Evolutionary conservation across 2,329 filamentous ascomycete species (phyloP).

Genomic region (Plenodomus tracheiphilus): DNA sequence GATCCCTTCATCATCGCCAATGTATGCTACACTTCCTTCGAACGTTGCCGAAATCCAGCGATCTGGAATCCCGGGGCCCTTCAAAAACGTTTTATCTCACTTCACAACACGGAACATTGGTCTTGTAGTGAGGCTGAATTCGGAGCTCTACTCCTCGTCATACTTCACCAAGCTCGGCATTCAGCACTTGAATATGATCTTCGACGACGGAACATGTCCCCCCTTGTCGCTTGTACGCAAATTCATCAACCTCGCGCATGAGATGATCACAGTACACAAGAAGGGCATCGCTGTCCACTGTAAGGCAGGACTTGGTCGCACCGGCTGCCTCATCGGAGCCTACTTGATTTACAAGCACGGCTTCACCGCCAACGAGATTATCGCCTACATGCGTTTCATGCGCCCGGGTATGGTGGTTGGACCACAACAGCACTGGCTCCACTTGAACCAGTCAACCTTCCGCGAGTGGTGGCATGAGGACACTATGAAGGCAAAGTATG

Average conservation of each 20-base stretch:
- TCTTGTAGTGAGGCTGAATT: constrained; percentile 92
- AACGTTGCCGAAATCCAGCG: constrained; percentile 73
- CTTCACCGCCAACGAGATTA: constrained; percentile 96
- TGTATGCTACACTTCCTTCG: constrained; percentile 74
- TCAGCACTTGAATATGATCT: constrained; percentile 98
- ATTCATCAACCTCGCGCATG: constrained; percentile 92
- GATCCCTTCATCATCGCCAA: constrained; percentile 71
- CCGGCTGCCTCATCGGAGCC: constrained; percentile 93
- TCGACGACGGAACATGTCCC: constrained; percentile 96
- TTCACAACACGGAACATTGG: constrained; percentile 88
- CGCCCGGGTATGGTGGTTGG: constrained; percentile 98
- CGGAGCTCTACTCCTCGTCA: constrained; percentile 91
- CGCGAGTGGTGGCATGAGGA: constrained; percentile 95
- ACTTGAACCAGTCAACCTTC: constrained; percentile 95
- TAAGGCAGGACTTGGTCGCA: constrained; percentile 94
- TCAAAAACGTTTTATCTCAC: constrained; percentile 94
- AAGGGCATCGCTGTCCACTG: constrained; percentile 97
- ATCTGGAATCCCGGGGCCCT: constrained; percentile 75
- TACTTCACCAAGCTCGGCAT: constrained; percentile 96
- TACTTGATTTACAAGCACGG: constrained; percentile 97
- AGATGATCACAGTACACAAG: constrained; percentile 88
- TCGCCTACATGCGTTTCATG: constrained; percentile 99
- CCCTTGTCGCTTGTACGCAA: constrained; percentile 85
- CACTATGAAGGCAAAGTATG: constrained; percentile 77
- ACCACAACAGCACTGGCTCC: constrained; percentile 97